Evolutionary conservation across 129 eudicot genomes (phyloP).

Genomic region (Flaveria ramosissima): DNA sequence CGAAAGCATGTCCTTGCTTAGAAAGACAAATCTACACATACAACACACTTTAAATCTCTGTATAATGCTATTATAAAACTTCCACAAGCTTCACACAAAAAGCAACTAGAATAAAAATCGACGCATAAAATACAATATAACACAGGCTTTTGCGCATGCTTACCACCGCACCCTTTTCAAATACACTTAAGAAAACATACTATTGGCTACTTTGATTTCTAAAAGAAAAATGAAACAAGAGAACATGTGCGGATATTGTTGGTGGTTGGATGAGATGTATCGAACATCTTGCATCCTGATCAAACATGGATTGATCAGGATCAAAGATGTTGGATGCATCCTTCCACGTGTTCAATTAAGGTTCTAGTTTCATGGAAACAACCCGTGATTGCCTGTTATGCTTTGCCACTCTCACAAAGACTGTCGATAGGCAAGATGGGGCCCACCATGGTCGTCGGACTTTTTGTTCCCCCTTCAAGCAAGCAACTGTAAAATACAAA

Average conservation of each 20-base stretch:
- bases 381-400: slow-evolving; percentile 81
- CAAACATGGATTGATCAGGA: not conserved
- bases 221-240: slow-evolving; percentile 26
- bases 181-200: slow-evolving; percentile 13
- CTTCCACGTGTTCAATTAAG: slow-evolving; percentile 37
- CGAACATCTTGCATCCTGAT: slow-evolving; percentile 2
- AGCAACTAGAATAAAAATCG: slow-evolving; percentile 32
- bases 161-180: slow-evolving; percentile 18
- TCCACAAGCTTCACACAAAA: slow-evolving; percentile 42
- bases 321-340: slow-evolving; percentile 8
- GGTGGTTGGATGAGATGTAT: not conserved
- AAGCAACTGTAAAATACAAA: slow-evolving; percentile 56
- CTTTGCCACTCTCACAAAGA: slow-evolving; percentile 67
- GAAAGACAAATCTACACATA: slow-evolving; percentile 31
- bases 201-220: slow-evolving; percentile 37
- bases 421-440: slow-evolving; percentile 67
- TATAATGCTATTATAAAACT: slow-evolving; percentile 30
- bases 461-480: slow-evolving; percentile 89
- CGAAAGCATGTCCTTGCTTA: not conserved
- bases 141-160: slow-evolving; percentile 22
- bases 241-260: slow-evolving; percentile 29
- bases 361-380: slow-evolving; percentile 85
- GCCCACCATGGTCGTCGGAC: slow-evolving; percentile 89
- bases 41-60: slow-evolving; percentile 29
- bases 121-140: slow-evolving; percentile 33